phyloP scores from a whole-genome alignment of 2,329 filamentous ascomycete genomes.

The Sarocladium brachiariae region DNA sequence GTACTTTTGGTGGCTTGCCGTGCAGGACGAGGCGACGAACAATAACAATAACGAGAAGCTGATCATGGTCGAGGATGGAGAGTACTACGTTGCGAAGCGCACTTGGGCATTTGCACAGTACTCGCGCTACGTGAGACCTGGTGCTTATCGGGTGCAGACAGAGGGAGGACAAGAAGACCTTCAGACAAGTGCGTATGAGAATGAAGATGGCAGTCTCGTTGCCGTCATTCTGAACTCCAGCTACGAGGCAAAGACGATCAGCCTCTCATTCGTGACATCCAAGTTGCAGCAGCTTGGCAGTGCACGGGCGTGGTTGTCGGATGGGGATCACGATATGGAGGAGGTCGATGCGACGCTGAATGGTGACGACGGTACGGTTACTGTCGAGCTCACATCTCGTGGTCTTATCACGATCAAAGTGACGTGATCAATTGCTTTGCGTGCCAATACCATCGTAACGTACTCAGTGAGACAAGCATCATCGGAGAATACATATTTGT shows the following conservation, averaged over 20 bases:
- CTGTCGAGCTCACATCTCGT: neutral
- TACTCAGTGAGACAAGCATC: no score
- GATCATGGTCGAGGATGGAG: conserved; percentile 6
- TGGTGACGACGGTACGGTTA: neutral
- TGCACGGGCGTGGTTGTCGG: conserved; percentile 1
- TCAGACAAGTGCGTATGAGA: conserved; percentile 4
- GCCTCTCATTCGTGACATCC: neutral
- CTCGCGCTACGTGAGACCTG: neutral
- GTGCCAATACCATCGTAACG: no score
- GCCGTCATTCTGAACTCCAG: neutral
- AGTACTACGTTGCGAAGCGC: conserved; percentile 7
- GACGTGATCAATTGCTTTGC: neutral
- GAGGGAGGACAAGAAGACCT: conserved; percentile 1
- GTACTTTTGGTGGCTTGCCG: conserved; percentile 4
- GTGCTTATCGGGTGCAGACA: neutral
- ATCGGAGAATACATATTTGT: no score
- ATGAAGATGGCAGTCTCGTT: neutral
- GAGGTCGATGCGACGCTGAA: neutral
- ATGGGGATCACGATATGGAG: conserved; percentile 7
- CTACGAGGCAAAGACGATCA: neutral
- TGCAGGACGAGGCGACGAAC: conserved; percentile 4
- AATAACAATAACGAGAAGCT: conserved; percentile 8
- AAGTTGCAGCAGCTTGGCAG: neutral
- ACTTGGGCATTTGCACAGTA: conserved; percentile 9
- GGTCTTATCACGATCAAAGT: conserved; percentile 6